Evolutionary conservation across 306 rosid species (phyloP), one percentile per base, ranked within the genome.

Genomic region (Lathyrus sativus): DNA sequence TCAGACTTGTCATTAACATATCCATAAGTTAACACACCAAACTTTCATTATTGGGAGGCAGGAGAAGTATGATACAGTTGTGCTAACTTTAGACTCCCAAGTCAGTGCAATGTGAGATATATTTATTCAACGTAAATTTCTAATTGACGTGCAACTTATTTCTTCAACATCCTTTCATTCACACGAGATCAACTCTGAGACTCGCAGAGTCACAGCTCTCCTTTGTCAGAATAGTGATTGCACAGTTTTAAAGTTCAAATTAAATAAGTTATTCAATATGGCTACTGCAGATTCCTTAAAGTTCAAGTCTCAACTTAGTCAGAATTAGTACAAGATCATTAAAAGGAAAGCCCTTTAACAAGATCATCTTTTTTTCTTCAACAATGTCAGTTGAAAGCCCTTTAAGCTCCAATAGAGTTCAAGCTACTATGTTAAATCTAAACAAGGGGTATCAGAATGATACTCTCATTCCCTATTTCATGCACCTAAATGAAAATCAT

Each of bases 11-110:
- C 22, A 19, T 19, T 19, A 19, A 19, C 22, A 11, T 56, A 68
- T 62, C 57, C 10, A 55, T 63, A 62, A 74, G 45, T 66, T 67
- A 63, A 19, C 22, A 63, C 13, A 14, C 49, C 35, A 64, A 59
- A 10, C 50, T 31, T 66, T 64, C 51, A 46, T 35, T 33, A 42
- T 41, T 65, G 63, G 57, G 38, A 29, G 1, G 22, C 22, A 19
- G 0, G 22, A 19, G 22, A 19, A 19, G 22, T 19, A 14, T 29
- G 4, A 41, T 44, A 5, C 6, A 43, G 3, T 11, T 5, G 22
- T 44, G 1, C 14, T 11, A 11, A 43, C 14, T 11, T 43, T 43
- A 44, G 13, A 44, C 17, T 44, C 17, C 2, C 17, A 13, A 11
- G 17, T 44, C 49, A 19, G 22, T 19, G 22, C 22, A 44, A 13